Conservation (phyloP, 2,329 filamentous ascomycete species). For the Paraphoma sp. region DNA sequence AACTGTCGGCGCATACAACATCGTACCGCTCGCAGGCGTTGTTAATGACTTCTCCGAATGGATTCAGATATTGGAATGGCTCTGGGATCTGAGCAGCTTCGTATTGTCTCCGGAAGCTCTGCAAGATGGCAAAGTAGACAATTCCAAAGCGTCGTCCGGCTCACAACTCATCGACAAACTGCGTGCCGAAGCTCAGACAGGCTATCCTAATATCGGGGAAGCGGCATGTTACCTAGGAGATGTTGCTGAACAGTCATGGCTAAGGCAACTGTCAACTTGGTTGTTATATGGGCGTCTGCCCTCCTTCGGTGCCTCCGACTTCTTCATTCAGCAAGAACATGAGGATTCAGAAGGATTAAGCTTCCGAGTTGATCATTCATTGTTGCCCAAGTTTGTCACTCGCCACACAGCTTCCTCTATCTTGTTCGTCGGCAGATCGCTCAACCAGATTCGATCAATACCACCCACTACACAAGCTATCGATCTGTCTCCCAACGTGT, state of each 20-base stretch:
- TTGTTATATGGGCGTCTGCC: conserved; percentile 86
- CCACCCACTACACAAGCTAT: conserved; percentile 38
- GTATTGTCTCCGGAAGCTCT: conserved; percentile 59
- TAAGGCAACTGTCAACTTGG: conserved; percentile 90
- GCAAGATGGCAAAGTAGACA: conserved; percentile 15
- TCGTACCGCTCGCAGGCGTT: conserved; percentile 87
- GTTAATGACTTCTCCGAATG: conserved; percentile 87
- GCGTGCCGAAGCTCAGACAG: conserved; percentile 79
- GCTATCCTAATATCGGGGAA: conserved; percentile 84
- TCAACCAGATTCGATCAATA: conserved; percentile 76
- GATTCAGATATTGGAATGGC: conserved; percentile 84
- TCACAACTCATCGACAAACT: conserved; percentile 79
- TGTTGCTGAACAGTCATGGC: conserved; percentile 86
- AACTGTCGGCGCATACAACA: conserved; percentile 88
- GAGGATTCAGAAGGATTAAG: conserved; percentile 39
- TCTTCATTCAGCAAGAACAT: conserved; percentile 69
- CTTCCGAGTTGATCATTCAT: conserved; percentile 45
- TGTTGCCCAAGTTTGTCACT: conserved; percentile 83
- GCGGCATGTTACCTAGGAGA: conserved; percentile 75
- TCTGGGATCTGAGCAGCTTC: conserved; percentile 75
- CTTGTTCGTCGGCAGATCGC: conserved; percentile 86
- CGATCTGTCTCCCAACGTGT: conserved; percentile 33
- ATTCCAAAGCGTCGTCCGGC: conserved; percentile 62
- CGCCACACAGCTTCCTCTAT: conserved; percentile 78
- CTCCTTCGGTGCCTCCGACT: conserved; percentile 78